These are phyloP conservation scores for Alternaria ethzedia DNA, from an alignment of 2,329 filamentous ascomycete species.

Conservation along the genomic window DNA sequence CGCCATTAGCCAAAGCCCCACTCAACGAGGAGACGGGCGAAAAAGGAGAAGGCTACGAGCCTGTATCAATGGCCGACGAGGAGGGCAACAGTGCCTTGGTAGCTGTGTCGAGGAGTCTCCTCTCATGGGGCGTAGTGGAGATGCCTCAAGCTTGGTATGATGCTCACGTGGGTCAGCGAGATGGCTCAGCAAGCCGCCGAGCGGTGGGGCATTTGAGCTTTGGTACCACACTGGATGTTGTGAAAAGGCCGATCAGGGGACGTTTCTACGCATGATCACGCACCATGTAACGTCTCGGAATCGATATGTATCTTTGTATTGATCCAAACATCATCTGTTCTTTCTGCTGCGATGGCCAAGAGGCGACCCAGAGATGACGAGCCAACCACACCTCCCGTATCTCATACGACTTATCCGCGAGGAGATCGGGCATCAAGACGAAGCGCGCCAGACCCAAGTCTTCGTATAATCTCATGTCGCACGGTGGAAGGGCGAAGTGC, in stretches of 20 bases:
- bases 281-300: too few relatives aligned
- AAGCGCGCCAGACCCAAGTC: too few relatives aligned
- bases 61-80: not conserved
- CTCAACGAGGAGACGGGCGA: too few relatives aligned
- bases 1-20: not conserved
- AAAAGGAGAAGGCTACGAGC: not conserved
- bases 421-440: too few relatives aligned
- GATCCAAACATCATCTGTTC: too few relatives aligned
- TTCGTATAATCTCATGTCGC: too few relatives aligned
- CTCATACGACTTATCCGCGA: too few relatives aligned
- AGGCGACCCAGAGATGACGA: too few relatives aligned
- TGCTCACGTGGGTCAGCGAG: not conserved
- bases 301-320: too few relatives aligned
- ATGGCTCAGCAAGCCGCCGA: accelerated
- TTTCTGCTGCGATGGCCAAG: too few relatives aligned
- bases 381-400: too few relatives aligned
- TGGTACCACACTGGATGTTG: not conserved
- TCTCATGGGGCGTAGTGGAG: not conserved
- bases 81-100: not conserved
- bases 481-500: too few relatives aligned
- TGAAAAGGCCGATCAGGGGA: not conserved
- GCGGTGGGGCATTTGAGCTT: not conserved
- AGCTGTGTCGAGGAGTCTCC: not conserved
- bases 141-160: not conserved
- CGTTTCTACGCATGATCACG: not conserved